Percentiles rank a stretch among this genome's conserved stretches.
Conservation (phyloP, 2,329 filamentous ascomycete genomes). For the Xylaria sp. region DNA sequence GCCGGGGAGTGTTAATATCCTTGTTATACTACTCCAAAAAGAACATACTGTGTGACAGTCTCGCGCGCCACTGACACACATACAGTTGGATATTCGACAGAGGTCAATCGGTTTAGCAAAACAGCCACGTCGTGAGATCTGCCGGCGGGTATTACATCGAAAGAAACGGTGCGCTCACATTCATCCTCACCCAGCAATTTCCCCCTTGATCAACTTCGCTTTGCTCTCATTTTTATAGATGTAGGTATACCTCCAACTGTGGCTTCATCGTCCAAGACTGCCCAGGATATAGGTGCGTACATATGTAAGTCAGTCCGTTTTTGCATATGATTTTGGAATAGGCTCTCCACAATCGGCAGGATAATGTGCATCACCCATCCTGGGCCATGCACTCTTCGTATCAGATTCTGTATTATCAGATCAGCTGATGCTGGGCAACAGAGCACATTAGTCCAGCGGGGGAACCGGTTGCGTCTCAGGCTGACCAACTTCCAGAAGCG, state of each 20-base stretch:
- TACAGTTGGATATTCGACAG: background rate
- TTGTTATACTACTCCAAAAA: background rate
- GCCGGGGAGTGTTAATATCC: background rate
- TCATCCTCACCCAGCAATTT: background rate
- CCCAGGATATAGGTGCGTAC: constrained; percentile 10
- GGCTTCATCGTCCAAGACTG: background rate
- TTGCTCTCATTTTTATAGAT: background rate
- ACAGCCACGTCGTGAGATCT: constrained; percentile 8
- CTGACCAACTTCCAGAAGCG: background rate
- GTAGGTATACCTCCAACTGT: constrained; percentile 4
- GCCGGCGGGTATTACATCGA: background rate
- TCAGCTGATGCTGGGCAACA: constrained; percentile 12
- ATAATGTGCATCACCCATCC: constrained; percentile 6
- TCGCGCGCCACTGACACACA: constrained; percentile 4
- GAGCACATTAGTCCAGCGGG: constrained; percentile 7
- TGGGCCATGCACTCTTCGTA: constrained; percentile 13
- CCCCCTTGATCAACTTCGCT: no score
- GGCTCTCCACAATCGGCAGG: constrained; percentile 9
- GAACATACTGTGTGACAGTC: background rate
- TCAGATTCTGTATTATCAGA: constrained; percentile 8
- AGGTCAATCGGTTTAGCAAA: background rate
- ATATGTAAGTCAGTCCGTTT: constrained; percentile 9
- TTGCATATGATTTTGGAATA: constrained; percentile 9
- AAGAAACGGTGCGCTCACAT: background rate
- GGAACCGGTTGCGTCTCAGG: constrained; percentile 1